These are phyloP conservation scores for Sherardia arvensis DNA, from an alignment of 257 asterid species.

Conservation along the genomic window DNA sequence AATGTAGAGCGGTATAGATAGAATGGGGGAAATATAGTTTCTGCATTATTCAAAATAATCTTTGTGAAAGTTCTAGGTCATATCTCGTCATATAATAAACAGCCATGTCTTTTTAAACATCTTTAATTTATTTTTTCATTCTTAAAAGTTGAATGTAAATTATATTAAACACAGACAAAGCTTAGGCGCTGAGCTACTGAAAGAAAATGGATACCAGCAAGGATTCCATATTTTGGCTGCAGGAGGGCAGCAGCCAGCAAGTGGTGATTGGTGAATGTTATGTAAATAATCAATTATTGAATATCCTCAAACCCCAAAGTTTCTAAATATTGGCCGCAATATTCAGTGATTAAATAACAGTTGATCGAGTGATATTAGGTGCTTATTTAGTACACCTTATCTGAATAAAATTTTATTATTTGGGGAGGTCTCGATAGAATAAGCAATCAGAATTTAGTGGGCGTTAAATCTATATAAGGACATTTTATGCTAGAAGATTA, in stretches of 20 bases:
- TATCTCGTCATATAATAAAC: not conserved
- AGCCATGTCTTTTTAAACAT: not conserved
- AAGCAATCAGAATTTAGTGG: too few species aligned
- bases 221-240: conserved; percentile 21
- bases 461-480: too few species aligned
- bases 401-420: too few species aligned
- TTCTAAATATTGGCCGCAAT: conserved; percentile 5
- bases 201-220: conserved; percentile 22
- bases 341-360: not conserved
- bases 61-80: too few species aligned
- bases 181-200: not conserved
- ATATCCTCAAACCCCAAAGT: not conserved
- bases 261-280: not conserved
- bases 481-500: too few species aligned
- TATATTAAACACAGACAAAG: not conserved
- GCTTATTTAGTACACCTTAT: too few species aligned
- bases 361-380: too few species aligned
- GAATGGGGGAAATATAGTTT: too few species aligned
- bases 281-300: not conserved
- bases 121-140: not conserved
- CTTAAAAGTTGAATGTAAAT: not conserved
- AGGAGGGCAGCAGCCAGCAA: conserved; percentile 1
- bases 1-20: too few species aligned
- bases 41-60: too few species aligned
- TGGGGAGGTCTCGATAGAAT: too few species aligned